A percentile compares a stretch with the other conserved stretches of the same genome.
Conservation (phyloP, 495 filamentous ascomycete species). For the Hyaloscypha hepaticicola region DNA sequence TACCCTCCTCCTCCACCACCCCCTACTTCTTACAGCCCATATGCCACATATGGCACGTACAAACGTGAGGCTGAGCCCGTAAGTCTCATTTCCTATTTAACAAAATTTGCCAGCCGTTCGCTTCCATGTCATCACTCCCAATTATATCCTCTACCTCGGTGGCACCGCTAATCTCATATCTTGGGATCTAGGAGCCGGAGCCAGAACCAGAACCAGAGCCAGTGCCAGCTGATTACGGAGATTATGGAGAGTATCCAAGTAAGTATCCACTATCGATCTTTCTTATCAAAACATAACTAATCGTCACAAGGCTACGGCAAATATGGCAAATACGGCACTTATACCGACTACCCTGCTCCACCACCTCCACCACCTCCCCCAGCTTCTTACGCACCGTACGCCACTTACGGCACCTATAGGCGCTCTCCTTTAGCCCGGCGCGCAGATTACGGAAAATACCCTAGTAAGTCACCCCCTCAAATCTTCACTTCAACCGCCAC, state of each 20-base stretch:
- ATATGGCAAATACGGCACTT: slow-evolving; percentile 12
- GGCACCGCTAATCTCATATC: too few species aligned
- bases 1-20: slow-evolving; percentile 8
- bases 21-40: slow-evolving; percentile 12
- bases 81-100: too few species aligned
- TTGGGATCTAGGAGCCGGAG: too few species aligned
- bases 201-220: slow-evolving; percentile 14
- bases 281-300: background rate
- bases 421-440: background rate
- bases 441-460: background rate
- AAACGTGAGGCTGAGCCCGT: slow-evolving; percentile 13
- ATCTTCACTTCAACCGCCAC: background rate
- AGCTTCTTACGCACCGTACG: background rate
- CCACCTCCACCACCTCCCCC: background rate
- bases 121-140: too few species aligned
- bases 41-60: slow-evolving; percentile 20
- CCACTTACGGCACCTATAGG: background rate
- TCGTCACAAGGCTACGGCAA: background rate
- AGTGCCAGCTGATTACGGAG: slow-evolving; percentile 16
- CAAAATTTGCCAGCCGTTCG: too few species aligned
- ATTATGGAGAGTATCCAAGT: slow-evolving; percentile 12
- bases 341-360: slow-evolving; percentile 3
- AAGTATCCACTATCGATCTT: background rate
- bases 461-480: background rate
- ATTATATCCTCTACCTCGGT: too few species aligned